Evolutionary conservation across 768 basidiomycete genomes (phyloP), one percentile per base, ranked within the genome.

Genomic region (Hortiboletus campestris): DNA sequence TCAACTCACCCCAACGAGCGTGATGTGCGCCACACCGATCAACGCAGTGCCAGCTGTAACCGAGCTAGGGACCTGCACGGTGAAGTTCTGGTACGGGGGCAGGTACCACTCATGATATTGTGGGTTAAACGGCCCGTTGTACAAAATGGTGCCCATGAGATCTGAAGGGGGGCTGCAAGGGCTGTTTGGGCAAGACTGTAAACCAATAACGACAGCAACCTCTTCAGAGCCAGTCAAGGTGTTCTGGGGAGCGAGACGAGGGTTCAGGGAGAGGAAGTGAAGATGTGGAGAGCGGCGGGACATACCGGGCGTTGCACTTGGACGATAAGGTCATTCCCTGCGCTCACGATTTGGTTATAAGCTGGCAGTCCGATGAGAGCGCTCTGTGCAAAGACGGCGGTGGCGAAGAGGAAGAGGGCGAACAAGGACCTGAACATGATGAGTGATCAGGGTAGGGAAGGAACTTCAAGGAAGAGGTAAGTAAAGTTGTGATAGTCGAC

Each of bases 281-380:
- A 56, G 22, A 22, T 4, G n/a, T 3, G 1, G 6, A 3, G 25
- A 7, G 4, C 2, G 25, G 38, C 5, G 17, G 4, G 10, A 70
- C 79, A 19, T 63, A 83, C 82, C 5, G 79, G 80, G 49, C 74
- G 72, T 53, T 78, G 77, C 8, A 84, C 62, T 57, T 80, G 76
- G 4, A 83, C 76, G 4, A 65, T 74, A 32, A 84, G 39, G 12
- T 62, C 60, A 8, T 57, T 62, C 6, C 82, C 82, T 29, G 76
- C 58, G 9, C 36, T 46, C 11, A 83, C 71, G 12, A 63, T 61
- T 6, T 68, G 59, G 6, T 62, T 42, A 20, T 7, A 11, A 1
- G 32, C 28, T 2, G 83, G 83, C 20, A 64, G 64, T 9, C 76
- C 76, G 35, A 85, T 79, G 14, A 16, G 25, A 4, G 69, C 71